Conservation (phyloP, 148 eudicot genomes). For the Chenopodium formosanum region DNA sequence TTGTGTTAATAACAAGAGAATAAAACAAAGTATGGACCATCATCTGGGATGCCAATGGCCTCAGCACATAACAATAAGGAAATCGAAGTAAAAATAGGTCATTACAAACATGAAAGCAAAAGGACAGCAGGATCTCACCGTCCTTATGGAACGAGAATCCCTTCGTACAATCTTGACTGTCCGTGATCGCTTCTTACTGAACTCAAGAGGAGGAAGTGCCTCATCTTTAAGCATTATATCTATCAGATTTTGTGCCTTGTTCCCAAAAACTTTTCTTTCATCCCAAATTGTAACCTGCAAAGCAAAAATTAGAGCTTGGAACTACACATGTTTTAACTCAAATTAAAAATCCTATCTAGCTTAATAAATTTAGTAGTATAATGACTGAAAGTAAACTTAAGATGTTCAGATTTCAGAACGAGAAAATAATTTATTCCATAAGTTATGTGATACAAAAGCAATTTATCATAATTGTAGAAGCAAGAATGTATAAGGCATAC, state of each 20-base stretch:
- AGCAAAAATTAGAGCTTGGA: background rate
- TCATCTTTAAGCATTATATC: conserved; percentile 78
- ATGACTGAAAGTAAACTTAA: background rate
- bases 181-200: conserved; percentile 77
- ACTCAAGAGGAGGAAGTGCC: conserved; percentile 75
- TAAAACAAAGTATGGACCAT: background rate
- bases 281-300: conserved; percentile 86
- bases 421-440: background rate
- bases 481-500: conserved; percentile 38
- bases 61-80: background rate
- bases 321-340: background rate
- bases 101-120: background rate
- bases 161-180: conserved; percentile 77
- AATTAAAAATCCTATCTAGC: background rate
- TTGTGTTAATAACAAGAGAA: background rate
- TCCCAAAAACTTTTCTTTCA: conserved; percentile 90
- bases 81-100: background rate
- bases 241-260: conserved; percentile 58
- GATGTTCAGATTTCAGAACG: background rate
- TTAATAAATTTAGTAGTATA: background rate
- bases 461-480: background rate
- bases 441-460: background rate
- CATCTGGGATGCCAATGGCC: background rate
- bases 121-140: conserved; percentile 44
- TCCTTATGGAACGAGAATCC: conserved; percentile 84